Percentiles rank a stretch among this genome's conserved stretches.
phyloP scores from a whole-genome alignment of 2,329 filamentous ascomycete genomes.

The Fusarium incarnatum region DNA sequence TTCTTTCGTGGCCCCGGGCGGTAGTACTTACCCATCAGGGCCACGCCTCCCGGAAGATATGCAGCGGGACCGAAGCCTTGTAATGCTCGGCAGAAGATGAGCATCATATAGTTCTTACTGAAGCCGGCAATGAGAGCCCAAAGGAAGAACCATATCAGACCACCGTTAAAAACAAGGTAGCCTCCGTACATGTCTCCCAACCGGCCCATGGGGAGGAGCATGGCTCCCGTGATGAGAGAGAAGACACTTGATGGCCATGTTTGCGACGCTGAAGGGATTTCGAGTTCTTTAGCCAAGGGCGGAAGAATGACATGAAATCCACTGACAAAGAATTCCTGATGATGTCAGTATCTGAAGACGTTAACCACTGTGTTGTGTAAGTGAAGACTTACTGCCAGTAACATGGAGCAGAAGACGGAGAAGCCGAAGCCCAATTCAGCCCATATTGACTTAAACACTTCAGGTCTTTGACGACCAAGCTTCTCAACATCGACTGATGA shows the following conservation, averaged over 20 bases:
- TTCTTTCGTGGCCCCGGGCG: slow-evolving; percentile 79
- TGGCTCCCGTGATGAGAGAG: slow-evolving; percentile 66
- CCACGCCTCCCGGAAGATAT: slow-evolving; percentile 76
- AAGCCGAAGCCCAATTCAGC: slow-evolving; percentile 43
- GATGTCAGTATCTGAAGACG: slow-evolving; percentile 1
- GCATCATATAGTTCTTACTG: slow-evolving; percentile 73
- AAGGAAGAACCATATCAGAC: slow-evolving; percentile 72
- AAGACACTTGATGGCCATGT: slow-evolving; percentile 75
- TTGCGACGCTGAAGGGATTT: slow-evolving; percentile 70
- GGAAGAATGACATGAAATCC: slow-evolving; percentile 67
- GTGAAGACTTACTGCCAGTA: slow-evolving; percentile 38
- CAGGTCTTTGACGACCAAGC: slow-evolving; percentile 44
- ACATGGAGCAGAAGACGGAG: slow-evolving; percentile 43
- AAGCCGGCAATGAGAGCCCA: slow-evolving; percentile 80
- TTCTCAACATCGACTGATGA: slow-evolving; percentile 39
- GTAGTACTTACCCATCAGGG: slow-evolving; percentile 75
- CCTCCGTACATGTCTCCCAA: slow-evolving; percentile 73
- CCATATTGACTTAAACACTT: slow-evolving; percentile 41
- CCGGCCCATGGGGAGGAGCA: slow-evolving; percentile 73
- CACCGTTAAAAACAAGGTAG: slow-evolving; percentile 68
- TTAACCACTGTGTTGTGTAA: not conserved
- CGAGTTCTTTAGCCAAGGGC: slow-evolving; percentile 68
- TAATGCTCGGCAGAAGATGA: slow-evolving; percentile 78
- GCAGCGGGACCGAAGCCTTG: slow-evolving; percentile 80
- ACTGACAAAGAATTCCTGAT: slow-evolving; percentile 46